These are phyloP conservation scores for Diaporthe longicolla DNA, from an alignment of 2,329 filamentous ascomycete genomes.

Conservation along the genomic window DNA sequence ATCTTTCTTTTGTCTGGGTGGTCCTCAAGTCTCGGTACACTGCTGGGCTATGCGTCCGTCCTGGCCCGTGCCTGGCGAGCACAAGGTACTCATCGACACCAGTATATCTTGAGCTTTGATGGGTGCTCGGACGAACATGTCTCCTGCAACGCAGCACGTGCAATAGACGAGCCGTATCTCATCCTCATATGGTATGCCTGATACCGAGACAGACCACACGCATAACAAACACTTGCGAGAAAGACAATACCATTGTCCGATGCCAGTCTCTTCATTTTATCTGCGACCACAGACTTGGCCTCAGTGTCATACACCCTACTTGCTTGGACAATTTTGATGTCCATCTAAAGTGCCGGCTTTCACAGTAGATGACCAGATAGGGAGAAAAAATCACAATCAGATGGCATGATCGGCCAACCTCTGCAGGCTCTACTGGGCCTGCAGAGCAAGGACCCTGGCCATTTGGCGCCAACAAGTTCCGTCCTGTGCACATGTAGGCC, in stretches of 20 bases:
- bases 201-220: background rate
- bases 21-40: constrained; percentile 18
- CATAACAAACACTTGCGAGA: background rate
- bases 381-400: too few species aligned
- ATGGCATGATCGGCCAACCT: background rate
- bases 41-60: background rate
- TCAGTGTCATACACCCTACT: too few species aligned
- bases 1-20: background rate
- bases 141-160: background rate
- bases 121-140: background rate
- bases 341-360: background rate
- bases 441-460: background rate
- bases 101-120: background rate
- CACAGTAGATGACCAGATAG: background rate
- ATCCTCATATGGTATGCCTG: background rate
- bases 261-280: background rate
- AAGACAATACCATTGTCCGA: background rate
- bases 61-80: background rate
- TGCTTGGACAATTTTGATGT: too few species aligned
- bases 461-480: background rate
- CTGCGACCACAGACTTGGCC: background rate
- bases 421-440: background rate
- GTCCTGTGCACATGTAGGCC: background rate
- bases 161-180: background rate
- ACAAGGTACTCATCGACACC: background rate